A percentile compares a stretch with the other conserved stretches of the same genome.
Conservation (phyloP, 495 filamentous ascomycete species). For the Penicillium bialowiezense region DNA sequence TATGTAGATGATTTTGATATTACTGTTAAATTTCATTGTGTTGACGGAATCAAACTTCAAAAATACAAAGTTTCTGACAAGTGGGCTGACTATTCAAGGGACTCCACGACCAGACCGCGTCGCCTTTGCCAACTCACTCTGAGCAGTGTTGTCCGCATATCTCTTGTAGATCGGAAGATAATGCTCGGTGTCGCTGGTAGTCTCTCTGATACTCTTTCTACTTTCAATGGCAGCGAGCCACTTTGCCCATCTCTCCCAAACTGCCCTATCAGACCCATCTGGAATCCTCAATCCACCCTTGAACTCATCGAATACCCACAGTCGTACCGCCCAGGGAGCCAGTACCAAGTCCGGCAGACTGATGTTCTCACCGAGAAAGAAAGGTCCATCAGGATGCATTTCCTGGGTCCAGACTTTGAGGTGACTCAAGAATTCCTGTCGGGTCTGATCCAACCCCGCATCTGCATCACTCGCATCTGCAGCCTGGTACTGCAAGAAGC, state of each 20-base stretch:
- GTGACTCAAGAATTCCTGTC: slow-evolving; percentile 46
- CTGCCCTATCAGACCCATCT: slow-evolving; percentile 43
- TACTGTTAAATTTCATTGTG: too few species aligned
- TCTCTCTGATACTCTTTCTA: slow-evolving; percentile 57
- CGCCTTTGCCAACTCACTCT: slow-evolving; percentile 67
- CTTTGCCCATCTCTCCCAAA: slow-evolving; percentile 59
- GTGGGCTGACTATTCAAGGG: too few species aligned
- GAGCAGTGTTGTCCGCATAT: slow-evolving; percentile 71
- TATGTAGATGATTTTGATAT: neutral
- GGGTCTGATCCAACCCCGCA: slow-evolving; percentile 38
- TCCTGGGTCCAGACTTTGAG: slow-evolving; percentile 56
- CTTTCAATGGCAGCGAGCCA: slow-evolving; percentile 56
- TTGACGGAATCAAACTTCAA: too few species aligned
- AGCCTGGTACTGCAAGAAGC: slow-evolving; percentile 60
- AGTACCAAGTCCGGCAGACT: slow-evolving; percentile 61
- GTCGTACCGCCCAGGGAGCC: slow-evolving; percentile 63
- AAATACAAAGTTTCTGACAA: too few species aligned
- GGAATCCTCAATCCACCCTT: slow-evolving; percentile 64
- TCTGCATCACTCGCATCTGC: slow-evolving; percentile 8
- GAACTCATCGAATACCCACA: slow-evolving; percentile 70
- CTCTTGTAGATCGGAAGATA: slow-evolving; percentile 64
- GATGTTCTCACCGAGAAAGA: slow-evolving; percentile 58
- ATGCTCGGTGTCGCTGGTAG: slow-evolving; percentile 58
- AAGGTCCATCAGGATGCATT: slow-evolving; percentile 59
- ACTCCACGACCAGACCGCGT: slow-evolving; percentile 60